Conservation (phyloP, 2,329 filamentous ascomycete genomes). For the Cladosporium sp. region DNA sequence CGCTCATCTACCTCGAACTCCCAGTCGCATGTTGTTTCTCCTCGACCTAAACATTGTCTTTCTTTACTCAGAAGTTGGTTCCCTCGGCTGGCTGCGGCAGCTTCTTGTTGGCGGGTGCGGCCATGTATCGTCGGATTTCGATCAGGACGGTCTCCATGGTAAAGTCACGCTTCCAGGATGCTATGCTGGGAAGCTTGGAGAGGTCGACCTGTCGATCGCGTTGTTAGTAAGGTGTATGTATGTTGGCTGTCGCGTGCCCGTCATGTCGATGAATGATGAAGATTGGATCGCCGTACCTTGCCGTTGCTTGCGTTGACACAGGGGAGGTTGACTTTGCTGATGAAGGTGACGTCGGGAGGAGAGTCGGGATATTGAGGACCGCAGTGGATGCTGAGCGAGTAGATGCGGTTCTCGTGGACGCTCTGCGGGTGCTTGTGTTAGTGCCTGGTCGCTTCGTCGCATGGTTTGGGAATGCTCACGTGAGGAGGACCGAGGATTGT, state of each 20-base stretch:
- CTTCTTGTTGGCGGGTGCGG: slow-evolving; percentile 86
- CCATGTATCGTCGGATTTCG: slow-evolving; percentile 87
- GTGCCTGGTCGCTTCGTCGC: neutral
- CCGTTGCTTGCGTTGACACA: slow-evolving; percentile 81
- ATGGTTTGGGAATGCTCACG: slow-evolving; percentile 51
- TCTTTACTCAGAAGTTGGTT: slow-evolving; percentile 46
- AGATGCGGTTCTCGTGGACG: slow-evolving; percentile 97
- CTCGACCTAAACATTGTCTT: neutral
- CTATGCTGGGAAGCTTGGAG: slow-evolving; percentile 75
- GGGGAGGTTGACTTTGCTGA: slow-evolving; percentile 93
- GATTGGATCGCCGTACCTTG: slow-evolving; percentile 46
- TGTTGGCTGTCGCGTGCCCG: neutral
- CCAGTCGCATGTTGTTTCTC: neutral
- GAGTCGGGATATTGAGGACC: slow-evolving; percentile 82
- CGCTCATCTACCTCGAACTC: neutral
- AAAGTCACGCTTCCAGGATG: slow-evolving; percentile 86
- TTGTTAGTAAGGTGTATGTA: neutral
- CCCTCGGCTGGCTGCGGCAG: slow-evolving; percentile 90
- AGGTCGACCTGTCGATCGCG: slow-evolving; percentile 65
- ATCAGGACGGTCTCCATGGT: slow-evolving; percentile 94
- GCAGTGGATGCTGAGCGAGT: slow-evolving; percentile 96
- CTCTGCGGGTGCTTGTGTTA: slow-evolving; percentile 54
- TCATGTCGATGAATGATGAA: too few relatives aligned
- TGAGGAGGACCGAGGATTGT: slow-evolving; percentile 96
- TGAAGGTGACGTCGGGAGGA: slow-evolving; percentile 86